These are phyloP conservation scores for Colletotrichum sp. DNA, from an alignment of 2,329 filamentous ascomycete species.

Conservation along the genomic window DNA sequence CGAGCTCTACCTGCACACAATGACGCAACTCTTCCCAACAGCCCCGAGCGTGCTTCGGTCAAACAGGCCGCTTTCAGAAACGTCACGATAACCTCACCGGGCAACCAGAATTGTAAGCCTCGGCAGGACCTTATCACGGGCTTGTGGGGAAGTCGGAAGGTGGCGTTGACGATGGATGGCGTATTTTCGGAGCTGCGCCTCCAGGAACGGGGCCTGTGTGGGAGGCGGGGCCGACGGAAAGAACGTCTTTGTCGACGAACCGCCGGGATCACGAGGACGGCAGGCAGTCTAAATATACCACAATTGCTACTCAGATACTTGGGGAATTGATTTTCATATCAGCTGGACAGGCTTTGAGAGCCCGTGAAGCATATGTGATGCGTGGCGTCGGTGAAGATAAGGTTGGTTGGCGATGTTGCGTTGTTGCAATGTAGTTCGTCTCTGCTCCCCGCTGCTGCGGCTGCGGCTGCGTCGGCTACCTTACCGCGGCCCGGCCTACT, in stretches of 20 bases:
- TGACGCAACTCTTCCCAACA: not conserved
- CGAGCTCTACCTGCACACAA: not conserved
- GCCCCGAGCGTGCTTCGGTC: not conserved
- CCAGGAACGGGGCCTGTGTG: not conserved
- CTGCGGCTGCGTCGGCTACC: not conserved
- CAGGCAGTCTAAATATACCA: slow-evolving; percentile 12
- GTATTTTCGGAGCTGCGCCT: slow-evolving; percentile 11
- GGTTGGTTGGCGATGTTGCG: not conserved
- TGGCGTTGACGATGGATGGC: slow-evolving; percentile 7
- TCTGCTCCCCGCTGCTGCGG: not conserved
- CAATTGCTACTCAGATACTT: not conserved
- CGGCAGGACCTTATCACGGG: not conserved
- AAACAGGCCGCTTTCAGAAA: not conserved
- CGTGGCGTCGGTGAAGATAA: not conserved
- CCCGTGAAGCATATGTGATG: not conserved
- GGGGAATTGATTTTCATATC: not conserved
- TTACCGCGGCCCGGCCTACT: not conserved
- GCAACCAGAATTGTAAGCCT: not conserved
- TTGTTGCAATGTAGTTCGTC: not conserved
- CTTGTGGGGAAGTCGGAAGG: slow-evolving; percentile 1
- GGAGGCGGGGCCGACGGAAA: not conserved
- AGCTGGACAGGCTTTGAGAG: not conserved
- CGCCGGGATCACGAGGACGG: not conserved
- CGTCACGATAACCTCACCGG: not conserved
- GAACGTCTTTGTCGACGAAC: not conserved